Base-by-base conservation (phyloP, 495 filamentous ascomycete genomes). In the Aspergillus indologenus region DNA sequence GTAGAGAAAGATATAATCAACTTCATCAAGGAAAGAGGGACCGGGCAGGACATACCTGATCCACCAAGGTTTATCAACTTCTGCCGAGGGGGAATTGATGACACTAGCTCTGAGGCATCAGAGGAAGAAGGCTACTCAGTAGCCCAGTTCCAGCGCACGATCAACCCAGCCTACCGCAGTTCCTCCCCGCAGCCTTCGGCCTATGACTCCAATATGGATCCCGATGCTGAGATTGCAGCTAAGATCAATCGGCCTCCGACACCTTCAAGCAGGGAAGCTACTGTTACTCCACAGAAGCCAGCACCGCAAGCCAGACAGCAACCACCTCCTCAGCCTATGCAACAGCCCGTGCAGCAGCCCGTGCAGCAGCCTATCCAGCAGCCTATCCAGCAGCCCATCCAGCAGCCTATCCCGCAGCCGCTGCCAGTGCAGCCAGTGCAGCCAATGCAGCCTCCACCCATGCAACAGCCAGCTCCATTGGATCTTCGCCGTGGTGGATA, bases 21-120 rank as follows among this genome's bases (percentile, higher is more conserved):
- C 54, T 99, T 99, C 76, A 98, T 99, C 72, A 87, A 83, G 60
- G 92, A 96, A 45, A 80, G 74, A 62, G 92, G 92, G 26, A 99
- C 95, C 5, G 94, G 94, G 26, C 90, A 97, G 70, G 94, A 98
- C 65, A 99, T 99, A 48, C 95, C 95, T 18, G 95, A 96, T 70
- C 85, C 95, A 23, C 95, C 95, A 42, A 96, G 90, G 73, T 99
- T 96, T 71, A 96, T 99, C 81, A 96, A 99, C 78, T 99, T 96
- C 74, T 92, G 90, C 70, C 89, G 94, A 19, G 94, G 95, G 5
- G 94, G 98, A 66, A 70, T 88, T 34, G 85, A 89, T 45, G 94
- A 97, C 60, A 82, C 82, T 23, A 83, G 83, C 65, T 96, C 92
- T 0, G 91, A 95, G 54, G 78, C 82, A 22, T 92, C 90, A 0